A percentile compares a stretch with the other conserved stretches of the same genome.
phyloP scores from a whole-genome alignment of 75 land plant genomes.

The Adiantum capillusveneris region DNA sequence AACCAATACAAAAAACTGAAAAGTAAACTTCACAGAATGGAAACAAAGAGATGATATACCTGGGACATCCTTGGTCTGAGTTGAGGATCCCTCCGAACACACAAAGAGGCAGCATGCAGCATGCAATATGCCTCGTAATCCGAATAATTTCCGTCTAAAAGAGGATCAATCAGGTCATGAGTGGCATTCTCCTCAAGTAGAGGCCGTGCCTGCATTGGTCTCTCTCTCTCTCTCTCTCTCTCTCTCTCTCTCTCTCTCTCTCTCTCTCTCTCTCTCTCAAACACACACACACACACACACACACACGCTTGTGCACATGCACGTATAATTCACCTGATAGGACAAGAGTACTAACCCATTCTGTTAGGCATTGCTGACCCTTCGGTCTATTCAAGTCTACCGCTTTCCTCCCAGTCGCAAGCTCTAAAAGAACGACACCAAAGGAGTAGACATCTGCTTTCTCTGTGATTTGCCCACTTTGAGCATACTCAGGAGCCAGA shows the following conservation, averaged over 20 bases:
- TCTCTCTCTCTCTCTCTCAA: too few relatives aligned
- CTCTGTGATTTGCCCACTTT: constrained; percentile 92
- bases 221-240: not conserved
- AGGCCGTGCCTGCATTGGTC: constrained; percentile 66
- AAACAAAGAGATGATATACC: constrained; percentile 24
- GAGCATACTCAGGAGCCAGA: constrained; percentile 96
- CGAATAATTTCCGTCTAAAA: constrained; percentile 39
- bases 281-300: too few relatives aligned
- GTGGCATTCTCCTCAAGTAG: constrained; percentile 65
- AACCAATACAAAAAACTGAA: too few relatives aligned
- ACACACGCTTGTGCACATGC: too few relatives aligned
- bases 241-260: too few relatives aligned
- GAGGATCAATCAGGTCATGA: constrained; percentile 70
- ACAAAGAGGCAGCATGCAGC: constrained; percentile 90
- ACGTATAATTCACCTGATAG: too few relatives aligned
- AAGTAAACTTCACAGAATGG: too few relatives aligned
- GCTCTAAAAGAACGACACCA: constrained; percentile 86
- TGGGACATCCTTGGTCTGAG: constrained; percentile 88
- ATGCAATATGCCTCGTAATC: constrained; percentile 73
- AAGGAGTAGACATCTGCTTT: constrained; percentile 97
- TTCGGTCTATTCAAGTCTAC: constrained; percentile 70
- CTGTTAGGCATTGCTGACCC: constrained; percentile 79
- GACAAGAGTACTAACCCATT: constrained; percentile 64
- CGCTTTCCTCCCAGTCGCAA: constrained; percentile 84
- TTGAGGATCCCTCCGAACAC: constrained; percentile 77